phyloP scores from a whole-genome alignment of 2,329 filamentous ascomycete genomes.

The Ophiosphaerella herpotricha region DNA sequence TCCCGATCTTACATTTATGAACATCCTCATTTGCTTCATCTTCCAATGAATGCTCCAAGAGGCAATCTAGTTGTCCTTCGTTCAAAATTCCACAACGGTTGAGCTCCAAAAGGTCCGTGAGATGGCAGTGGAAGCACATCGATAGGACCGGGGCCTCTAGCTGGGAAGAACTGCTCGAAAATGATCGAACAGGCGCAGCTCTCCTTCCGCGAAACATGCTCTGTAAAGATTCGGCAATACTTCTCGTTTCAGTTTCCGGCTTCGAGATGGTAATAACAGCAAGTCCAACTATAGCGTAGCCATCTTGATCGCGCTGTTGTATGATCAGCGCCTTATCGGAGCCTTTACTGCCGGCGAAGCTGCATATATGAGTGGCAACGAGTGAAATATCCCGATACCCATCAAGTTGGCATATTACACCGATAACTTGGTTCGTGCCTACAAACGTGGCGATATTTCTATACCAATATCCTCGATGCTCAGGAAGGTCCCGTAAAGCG shows the following conservation, averaged over 20 bases:
- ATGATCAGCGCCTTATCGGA: constrained; percentile 7
- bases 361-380: constrained; percentile 11
- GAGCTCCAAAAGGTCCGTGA: constrained; percentile 18
- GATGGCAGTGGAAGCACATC: constrained; percentile 21
- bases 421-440: constrained; percentile 14
- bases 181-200: background rate
- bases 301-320: background rate
- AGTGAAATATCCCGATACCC: background rate
- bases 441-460: constrained; percentile 6
- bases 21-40: no score
- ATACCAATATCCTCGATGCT: background rate
- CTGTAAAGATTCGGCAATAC: background rate
- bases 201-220: background rate
- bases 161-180: background rate
- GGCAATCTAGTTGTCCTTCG: constrained; percentile 4
- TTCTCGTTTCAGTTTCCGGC: background rate
- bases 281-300: background rate
- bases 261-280: background rate
- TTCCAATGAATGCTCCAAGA: no score
- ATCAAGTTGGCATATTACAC: constrained; percentile 9
- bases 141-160: background rate
- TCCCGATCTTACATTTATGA: no score
- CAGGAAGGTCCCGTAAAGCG: background rate
- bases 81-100: constrained; percentile 15
- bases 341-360: constrained; percentile 11